A percentile compares a stretch with the other conserved stretches of the same genome.
phyloP scores from a whole-genome alignment of 192 early-diverging fungal species.

The Jimgerdemannia lactiflua region DNA sequence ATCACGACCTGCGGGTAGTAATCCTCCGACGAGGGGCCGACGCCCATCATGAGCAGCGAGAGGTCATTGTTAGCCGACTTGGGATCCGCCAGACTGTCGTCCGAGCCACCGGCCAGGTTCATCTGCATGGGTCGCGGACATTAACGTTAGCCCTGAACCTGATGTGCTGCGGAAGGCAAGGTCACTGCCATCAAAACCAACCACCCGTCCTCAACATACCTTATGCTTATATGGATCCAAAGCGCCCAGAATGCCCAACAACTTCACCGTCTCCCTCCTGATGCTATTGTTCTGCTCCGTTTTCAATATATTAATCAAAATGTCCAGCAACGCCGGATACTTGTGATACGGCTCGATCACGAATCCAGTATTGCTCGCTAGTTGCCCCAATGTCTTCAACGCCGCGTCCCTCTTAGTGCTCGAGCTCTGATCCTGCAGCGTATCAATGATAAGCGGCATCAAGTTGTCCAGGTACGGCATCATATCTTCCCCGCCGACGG shows the following conservation, averaged over 20 bases:
- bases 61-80: constrained; percentile 53
- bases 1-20: constrained; percentile 94
- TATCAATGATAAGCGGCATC: constrained; percentile 85
- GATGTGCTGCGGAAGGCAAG: too few species aligned
- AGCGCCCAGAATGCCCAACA: constrained; percentile 93
- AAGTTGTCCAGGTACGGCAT: constrained; percentile 77
- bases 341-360: constrained; percentile 88
- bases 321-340: constrained; percentile 81
- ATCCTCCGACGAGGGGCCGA: constrained; percentile 82
- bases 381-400: constrained; percentile 79
- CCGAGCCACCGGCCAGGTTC: constrained; percentile 43
- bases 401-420: constrained; percentile 84
- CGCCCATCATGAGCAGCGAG: constrained; percentile 53
- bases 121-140: constrained; percentile 18
- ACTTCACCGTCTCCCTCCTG: constrained; percentile 80
- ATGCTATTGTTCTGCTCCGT: constrained; percentile 73
- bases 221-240: constrained; percentile 86
- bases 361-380: constrained; percentile 82
- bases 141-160: neutral
- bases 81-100: constrained; percentile 46
- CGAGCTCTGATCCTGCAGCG: constrained; percentile 84
- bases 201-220: constrained; percentile 20
- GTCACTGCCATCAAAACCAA: too few species aligned
- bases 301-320: constrained; percentile 78
- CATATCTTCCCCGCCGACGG: constrained; percentile 83